Conservation (phyloP, 345 rosid genomes). For the Hirschfeldia incana region DNA sequence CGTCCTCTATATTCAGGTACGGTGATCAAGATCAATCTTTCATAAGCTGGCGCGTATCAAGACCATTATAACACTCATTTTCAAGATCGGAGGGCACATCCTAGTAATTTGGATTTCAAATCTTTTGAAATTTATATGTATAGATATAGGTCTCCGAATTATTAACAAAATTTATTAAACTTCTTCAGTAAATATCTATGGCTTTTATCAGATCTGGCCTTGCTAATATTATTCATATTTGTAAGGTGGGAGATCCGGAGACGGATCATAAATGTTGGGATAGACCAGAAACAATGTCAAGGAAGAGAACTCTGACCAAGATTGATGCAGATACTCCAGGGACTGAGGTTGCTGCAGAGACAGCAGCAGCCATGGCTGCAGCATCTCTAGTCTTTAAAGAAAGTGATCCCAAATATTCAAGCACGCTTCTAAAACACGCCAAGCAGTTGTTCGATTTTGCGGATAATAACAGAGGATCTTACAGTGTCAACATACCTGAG, state of each 20-base stretch:
- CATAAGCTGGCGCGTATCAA: not conserved
- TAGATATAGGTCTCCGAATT: not conserved
- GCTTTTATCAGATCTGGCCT: not conserved
- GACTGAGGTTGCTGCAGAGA: constrained; percentile 89
- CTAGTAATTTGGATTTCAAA: too few relatives aligned
- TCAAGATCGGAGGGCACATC: too few relatives aligned
- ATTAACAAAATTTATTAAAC: too few relatives aligned
- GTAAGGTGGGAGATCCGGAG: constrained; percentile 83
- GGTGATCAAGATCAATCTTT: not conserved
- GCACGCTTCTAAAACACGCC: constrained; percentile 69
- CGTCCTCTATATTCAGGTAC: constrained; percentile 52
- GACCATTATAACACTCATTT: not conserved
- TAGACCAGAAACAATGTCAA: constrained; percentile 79
- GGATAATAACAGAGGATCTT: constrained; percentile 60
- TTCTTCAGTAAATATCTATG: not conserved
- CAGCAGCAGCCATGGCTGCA: constrained; percentile 92
- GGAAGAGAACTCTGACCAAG: constrained; percentile 63
- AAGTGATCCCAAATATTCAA: constrained; percentile 56
- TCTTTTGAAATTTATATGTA: too few relatives aligned
- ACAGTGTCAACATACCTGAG: constrained; percentile 68
- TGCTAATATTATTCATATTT: not conserved
- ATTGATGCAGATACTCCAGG: constrained; percentile 69
- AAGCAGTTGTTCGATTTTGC: constrained; percentile 77
- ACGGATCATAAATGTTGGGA: constrained; percentile 91
- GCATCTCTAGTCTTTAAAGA: constrained; percentile 77